These are phyloP conservation scores for Nyctanthes arbortristis DNA, from an alignment of 257 asterid species.

Conservation along the genomic window DNA sequence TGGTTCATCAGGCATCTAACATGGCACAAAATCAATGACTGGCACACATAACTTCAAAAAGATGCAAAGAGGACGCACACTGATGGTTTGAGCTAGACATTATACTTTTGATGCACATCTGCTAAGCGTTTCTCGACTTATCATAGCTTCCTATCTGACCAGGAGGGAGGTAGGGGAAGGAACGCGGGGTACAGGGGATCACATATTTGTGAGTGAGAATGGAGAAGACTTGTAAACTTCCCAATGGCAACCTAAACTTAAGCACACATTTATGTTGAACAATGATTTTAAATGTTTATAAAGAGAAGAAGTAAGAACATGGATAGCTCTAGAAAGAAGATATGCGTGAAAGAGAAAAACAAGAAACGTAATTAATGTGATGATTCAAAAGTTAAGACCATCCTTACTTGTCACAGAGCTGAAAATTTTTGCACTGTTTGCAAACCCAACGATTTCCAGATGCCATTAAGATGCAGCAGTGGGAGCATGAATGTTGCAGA, in stretches of 20 bases:
- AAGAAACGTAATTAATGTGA: background rate
- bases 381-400: conserved; percentile 16
- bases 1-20: background rate
- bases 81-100: background rate
- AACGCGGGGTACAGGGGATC: too few relatives aligned
- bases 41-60: background rate
- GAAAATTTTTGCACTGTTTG: conserved; percentile 81
- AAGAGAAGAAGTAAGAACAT: background rate
- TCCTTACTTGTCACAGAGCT: conserved; percentile 80
- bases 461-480: conserved; percentile 85
- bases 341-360: conserved; percentile 4
- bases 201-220: background rate
- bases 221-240: background rate
- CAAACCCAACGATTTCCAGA: conserved; percentile 92
- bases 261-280: background rate
- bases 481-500: conserved; percentile 83
- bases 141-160: background rate
- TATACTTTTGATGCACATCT: background rate
- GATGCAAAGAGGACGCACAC: background rate
- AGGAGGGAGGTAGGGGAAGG: background rate
- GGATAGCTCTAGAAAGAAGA: conserved; percentile 5
- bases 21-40: background rate
- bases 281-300: background rate
- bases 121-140: background rate
- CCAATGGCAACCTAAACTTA: background rate